Percentiles rank a stretch among this genome's conserved stretches.
phyloP scores from a whole-genome alignment of 257 asterid genomes.

The Misopates orontium region DNA sequence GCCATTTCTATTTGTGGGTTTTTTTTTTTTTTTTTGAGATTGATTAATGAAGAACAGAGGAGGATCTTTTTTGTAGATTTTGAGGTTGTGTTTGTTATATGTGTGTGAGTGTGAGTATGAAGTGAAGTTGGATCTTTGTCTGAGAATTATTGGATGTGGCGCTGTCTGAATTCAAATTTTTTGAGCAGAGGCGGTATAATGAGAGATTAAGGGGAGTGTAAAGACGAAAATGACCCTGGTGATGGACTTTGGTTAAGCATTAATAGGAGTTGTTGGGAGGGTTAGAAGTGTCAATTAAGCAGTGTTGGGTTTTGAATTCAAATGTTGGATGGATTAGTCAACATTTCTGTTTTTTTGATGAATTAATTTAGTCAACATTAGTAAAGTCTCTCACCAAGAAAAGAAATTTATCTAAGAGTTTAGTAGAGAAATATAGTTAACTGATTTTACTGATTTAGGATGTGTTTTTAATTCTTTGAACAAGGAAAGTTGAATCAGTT shows the following conservation, averaged over 20 bases:
- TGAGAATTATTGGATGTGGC: slow-evolving; percentile 26
- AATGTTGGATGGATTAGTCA: neutral
- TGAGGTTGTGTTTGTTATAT: slow-evolving; percentile 1
- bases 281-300: slow-evolving; percentile 7
- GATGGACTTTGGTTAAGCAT: no score
- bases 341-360: no score
- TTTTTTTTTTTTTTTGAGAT: slow-evolving; percentile 7
- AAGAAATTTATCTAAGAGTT: slow-evolving; percentile 2
- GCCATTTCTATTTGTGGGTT: slow-evolving; percentile 46
- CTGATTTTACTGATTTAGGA: neutral
- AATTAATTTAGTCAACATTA: no score
- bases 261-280: no score
- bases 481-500: no score
- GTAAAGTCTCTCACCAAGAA: slow-evolving; percentile 3
- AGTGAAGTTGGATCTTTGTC: slow-evolving; percentile 28
- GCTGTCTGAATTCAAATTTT: slow-evolving; percentile 36
- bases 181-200: neutral
- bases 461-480: no score
- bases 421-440: neutral
- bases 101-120: no score
- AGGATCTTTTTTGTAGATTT: no score
- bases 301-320: neutral
- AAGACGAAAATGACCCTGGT: no score
- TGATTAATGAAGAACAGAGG: slow-evolving; percentile 9
- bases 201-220: no score